Base-by-base conservation (phyloP, 805 yeast species). In the Nakazawaea anatomiae region DNA sequence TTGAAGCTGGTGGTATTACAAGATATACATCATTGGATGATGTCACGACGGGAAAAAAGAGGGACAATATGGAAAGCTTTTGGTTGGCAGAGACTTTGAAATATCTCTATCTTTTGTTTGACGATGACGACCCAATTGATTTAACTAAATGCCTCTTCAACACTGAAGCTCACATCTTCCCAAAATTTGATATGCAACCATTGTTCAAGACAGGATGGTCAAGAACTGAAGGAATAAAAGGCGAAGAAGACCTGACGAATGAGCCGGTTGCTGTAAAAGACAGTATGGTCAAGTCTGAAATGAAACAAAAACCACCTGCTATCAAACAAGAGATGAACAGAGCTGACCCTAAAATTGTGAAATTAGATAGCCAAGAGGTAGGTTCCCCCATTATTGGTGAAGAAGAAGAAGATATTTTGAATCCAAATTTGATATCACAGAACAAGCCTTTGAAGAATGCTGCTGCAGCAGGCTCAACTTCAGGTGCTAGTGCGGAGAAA, bases 21-120 rank as follows among this genome's bases (percentile, higher is more conserved):
- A 57, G 72, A 43, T 90, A 80, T 64, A 75, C 89, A 1, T 79
- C 87, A 7, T 67, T 90, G 56, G 70, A 76, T 47, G 88, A 87
- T 63, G 91, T 89, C 44, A 79, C 87, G 1, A 55, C 69, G 6
- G 80, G 83, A 35, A 60, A 63, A 25, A 65, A 64, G 54, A 68
- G 76, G 49, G 94, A 91, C 66, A 88, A 87, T 61, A 79, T 87
- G 80, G 97, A 90, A 67, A 85, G 95, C 25, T 89, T 89, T 73
- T 91, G 97, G 97, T 74, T 88, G 47, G 91, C 96, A 2, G 97
- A 91, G 65, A 91, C 97, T 4, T 75, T 91, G 63, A 91, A 91
- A 67, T 91, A 90, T 67, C 72, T 90, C 40, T 88, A 88, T 60
- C 68, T 89, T 51, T 70, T 89, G 55, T 89, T 89, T 67, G 57